Evolutionary conservation across 208 protist species (phyloP), one percentile per base, ranked within the genome.

Genomic region (Trypanosoma scelopori): DNA sequence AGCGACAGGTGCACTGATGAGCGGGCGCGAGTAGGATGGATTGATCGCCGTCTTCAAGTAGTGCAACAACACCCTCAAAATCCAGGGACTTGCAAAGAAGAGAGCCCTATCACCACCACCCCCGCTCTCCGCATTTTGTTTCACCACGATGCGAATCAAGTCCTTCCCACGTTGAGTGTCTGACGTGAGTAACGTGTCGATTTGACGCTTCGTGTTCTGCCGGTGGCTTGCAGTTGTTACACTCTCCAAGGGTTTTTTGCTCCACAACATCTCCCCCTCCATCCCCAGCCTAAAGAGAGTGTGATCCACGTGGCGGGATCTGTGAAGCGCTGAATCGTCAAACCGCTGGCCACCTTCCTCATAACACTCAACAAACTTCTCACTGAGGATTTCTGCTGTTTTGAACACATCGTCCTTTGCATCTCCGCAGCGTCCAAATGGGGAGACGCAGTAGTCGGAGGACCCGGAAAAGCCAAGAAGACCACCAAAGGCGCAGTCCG

Each of bases 401-500:
- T 41, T 56, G 43, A 82, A 70, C 2, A 70, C 35, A 6, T 75
- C 81, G 9, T 66, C 72, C 11, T 57, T 1, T 48, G 84, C 73
- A 13, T 74, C 74, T 0, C 69, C 78, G 61, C 83, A 89, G 1
- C 81, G 76, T 35, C 89, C 89, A 55, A 87, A 83, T 12, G 89
- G 83, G 1, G 89, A 94, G 16, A 94, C 84, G 37, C 81, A 84
- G 51, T 85, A 87, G 6, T 81, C 55, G 35, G 50, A 39, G 16
- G 20, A 50, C 1, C 57, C 28, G 7, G 56, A 48, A 13, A 22
- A 50, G 18, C 48, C 55, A 58, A 63, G 13, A 20, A 88, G 56
- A 0, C 85, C 89, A 28, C 84, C 89, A 78, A 91, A 91, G 12
- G 82, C 84, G 64, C 78, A 91, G 61, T 95, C 85, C 32, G 90